Evolutionary conservation across 2,329 filamentous ascomycete genomes (phyloP).

Genomic region (Kalmusia sp.): DNA sequence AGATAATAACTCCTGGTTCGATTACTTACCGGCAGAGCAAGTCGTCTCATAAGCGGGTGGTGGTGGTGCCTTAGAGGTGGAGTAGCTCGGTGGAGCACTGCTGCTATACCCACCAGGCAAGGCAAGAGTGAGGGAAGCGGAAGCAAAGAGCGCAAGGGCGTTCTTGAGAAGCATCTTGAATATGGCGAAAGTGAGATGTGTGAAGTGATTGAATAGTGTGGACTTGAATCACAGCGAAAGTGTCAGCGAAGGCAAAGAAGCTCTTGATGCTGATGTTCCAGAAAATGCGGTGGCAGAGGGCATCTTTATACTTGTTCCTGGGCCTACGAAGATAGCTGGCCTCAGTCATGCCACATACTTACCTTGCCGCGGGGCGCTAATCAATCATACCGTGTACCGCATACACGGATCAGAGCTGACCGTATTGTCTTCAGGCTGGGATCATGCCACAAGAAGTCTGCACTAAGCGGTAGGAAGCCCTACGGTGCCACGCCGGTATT

Average conservation of each 20-base stretch:
- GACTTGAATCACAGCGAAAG: conserved; percentile 5
- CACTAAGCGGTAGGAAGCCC: conserved; percentile 8
- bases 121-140: conserved; percentile 20
- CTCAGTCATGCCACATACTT: conserved; percentile 1
- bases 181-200: conserved; percentile 1
- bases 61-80: neutral
- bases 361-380: neutral
- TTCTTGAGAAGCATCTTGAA: conserved; percentile 30
- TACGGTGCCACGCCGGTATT: conserved; percentile 4
- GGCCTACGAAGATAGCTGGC: conserved; percentile 6
- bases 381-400: conserved; percentile 5
- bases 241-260: conserved; percentile 9
- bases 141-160: conserved; percentile 24
- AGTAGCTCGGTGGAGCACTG: no score
- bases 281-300: conserved; percentile 4
- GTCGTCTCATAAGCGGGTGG: conserved; percentile 15
- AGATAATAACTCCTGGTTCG: neutral
- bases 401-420: conserved; percentile 16
- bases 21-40: conserved; percentile 24
- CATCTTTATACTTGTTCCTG: conserved; percentile 20
- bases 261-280: conserved; percentile 11
- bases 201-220: neutral
- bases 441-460: conserved; percentile 9
- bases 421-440: conserved; percentile 5
- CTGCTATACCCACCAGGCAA: conserved; percentile 15